These are phyloP conservation scores for Urtica urens DNA, from an alignment of 306 rosid species.

Conservation along the genomic window DNA sequence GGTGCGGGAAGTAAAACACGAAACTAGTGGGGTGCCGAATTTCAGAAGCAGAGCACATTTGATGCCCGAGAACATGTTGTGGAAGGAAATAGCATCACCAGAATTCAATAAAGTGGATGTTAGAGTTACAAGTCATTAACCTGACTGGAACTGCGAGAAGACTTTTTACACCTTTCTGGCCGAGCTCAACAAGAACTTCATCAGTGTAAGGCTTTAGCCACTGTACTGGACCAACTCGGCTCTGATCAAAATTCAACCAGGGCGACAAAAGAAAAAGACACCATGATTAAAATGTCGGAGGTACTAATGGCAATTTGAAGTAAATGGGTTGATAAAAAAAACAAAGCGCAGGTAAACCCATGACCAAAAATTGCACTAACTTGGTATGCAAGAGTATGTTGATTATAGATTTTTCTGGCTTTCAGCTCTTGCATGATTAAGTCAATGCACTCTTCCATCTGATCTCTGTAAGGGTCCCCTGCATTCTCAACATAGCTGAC, in stretches of 20 bases:
- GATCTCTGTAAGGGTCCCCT: constrained; percentile 95
- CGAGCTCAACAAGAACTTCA: constrained; percentile 92
- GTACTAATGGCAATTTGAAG: too few species aligned
- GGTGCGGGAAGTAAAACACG: too few species aligned
- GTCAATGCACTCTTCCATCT: constrained; percentile 92
- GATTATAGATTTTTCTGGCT: constrained; percentile 70
- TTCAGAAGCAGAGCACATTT: neutral
- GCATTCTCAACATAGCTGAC: constrained; percentile 87
- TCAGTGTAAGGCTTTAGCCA: constrained; percentile 99
- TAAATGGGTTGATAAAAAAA: too few species aligned
- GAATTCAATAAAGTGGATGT: too few species aligned
- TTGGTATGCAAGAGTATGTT: constrained; percentile 96
- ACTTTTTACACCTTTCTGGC: constrained; percentile 80
- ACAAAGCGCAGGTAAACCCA: neutral
- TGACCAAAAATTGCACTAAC: constrained; percentile 6
- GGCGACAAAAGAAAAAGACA: constrained; percentile 1
- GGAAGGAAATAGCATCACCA: neutral
- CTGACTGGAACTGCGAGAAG: constrained; percentile 98
- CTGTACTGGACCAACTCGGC: constrained; percentile 99
- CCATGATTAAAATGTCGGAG: too few species aligned
- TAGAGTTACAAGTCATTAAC: constrained; percentile 23
- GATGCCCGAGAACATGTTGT: neutral
- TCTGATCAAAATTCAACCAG: constrained; percentile 36
- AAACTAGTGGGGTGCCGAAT: neutral
- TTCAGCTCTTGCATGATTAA: constrained; percentile 91